A percentile compares a stretch with the other conserved stretches of the same genome.
phyloP scores from a whole-genome alignment of 2,329 filamentous ascomycete genomes.

The Talaromyces albobiverticillius region DNA sequence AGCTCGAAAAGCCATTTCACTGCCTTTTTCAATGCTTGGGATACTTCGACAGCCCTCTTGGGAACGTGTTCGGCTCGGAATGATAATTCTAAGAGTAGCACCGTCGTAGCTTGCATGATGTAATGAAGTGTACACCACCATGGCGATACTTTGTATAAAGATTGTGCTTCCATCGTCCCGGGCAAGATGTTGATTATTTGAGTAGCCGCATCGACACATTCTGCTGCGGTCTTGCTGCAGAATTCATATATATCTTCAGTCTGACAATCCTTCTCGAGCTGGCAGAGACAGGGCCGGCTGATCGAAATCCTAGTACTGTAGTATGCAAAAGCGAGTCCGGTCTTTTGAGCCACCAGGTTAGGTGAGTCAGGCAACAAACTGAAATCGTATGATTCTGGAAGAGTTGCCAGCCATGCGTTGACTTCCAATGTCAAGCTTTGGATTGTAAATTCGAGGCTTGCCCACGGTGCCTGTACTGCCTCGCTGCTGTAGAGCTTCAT shows the following conservation, averaged over 20 bases:
- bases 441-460: conserved; percentile 37
- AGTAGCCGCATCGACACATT: conserved; percentile 43
- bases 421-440: conserved; percentile 35
- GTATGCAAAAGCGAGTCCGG: conserved; percentile 41
- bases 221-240: conserved; percentile 35
- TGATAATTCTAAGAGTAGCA: conserved; percentile 44
- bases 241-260: conserved; percentile 34
- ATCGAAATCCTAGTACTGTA: conserved; percentile 44
- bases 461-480: conserved; percentile 33
- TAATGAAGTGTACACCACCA: conserved; percentile 47
- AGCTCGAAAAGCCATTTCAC: conserved; percentile 33
- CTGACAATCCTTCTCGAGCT: conserved; percentile 31
- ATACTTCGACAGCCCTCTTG: conserved; percentile 35
- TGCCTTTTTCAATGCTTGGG: conserved; percentile 34
- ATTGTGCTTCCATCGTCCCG: conserved; percentile 34
- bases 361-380: conserved; percentile 29
- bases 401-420: conserved; percentile 39
- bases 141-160: conserved; percentile 36
- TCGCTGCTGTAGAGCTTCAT: conserved; percentile 40
- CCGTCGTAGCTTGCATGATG: conserved; percentile 43
- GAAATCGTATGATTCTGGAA: conserved; percentile 40
- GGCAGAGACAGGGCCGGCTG: conserved; percentile 43
- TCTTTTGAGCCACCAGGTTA: conserved; percentile 34
- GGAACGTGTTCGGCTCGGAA: conserved; percentile 43
- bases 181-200: conserved; percentile 41